Base-by-base conservation (phyloP, 169 alveolate genomes). In the Hepatocystis sp. region DNA sequence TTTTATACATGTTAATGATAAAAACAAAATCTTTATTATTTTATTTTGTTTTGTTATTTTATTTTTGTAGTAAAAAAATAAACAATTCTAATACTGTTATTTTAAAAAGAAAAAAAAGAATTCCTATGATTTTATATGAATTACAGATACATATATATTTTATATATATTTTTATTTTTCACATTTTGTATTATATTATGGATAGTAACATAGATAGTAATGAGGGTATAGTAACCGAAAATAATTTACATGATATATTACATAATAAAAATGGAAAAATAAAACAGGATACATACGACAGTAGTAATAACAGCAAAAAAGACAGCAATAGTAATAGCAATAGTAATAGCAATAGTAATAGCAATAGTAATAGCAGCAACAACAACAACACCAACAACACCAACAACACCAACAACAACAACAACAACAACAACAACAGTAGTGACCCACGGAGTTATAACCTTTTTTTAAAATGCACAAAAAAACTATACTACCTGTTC, bases 71-170 rank as follows among this genome's bases (percentile, higher is more conserved):
- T 10, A 58, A 17, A 44, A 44, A 71, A 7, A 3, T 71, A 64
- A 52, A 17, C 1, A 36, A 15, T 28, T 58, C 46, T 2, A 46
- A 30, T 36, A 7, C 36, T 13, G 5, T 17, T 51, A 21, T 56
- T 49, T 44, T 71, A 64, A 52, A 51, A 32, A 27, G 40, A 2
- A 15, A 52, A 56, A 55, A 23, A 13, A 51, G 40, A 13, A 30
- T 25, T 2, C 56, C 21, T 1, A 39, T 34, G 21, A 44, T 56
- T 19, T 19, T 58, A 36, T 39, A 34, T 25, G 78, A 71, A 42
- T 11, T 71, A 58, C 47, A 63, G n/a, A 21, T 71, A 34, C 86
- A 71, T 13, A 25, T 71, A 25, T 58, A 58, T 23, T 25, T 71
- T 44, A 19, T 71, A 36, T 58, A 40, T 58, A 11, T 23, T 17